Conservation (phyloP, 768 basidiomycete genomes). For the Lentinus tigrinus region DNA sequence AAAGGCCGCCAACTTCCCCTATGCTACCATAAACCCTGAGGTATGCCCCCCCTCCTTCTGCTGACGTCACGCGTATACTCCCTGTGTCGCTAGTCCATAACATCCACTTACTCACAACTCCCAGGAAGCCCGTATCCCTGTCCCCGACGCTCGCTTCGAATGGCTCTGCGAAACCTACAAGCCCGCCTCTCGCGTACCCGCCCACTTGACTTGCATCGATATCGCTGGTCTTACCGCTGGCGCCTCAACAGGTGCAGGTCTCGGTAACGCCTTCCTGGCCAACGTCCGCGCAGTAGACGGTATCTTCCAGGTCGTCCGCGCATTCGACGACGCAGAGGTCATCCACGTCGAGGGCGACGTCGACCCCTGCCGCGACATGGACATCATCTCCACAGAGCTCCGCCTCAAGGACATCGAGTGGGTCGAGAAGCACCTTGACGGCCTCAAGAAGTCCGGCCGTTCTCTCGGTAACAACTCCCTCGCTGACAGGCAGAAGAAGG, state of each 20-base stretch:
- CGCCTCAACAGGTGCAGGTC: constrained; percentile 95
- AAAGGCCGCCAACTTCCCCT: constrained; percentile 97
- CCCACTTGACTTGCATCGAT: constrained; percentile 96
- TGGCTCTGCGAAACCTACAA: constrained; percentile 94
- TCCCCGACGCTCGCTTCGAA: constrained; percentile 91
- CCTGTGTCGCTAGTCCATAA: neutral
- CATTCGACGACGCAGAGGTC: constrained; percentile 99
- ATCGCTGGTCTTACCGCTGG: constrained; percentile 97
- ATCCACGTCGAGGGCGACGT: constrained; percentile 99
- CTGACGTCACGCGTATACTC: too few relatives aligned
- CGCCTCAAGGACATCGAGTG: constrained; percentile 98
- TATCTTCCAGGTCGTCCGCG: constrained; percentile 97
- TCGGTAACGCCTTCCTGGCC: constrained; percentile 96
- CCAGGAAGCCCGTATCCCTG: constrained; percentile 88
- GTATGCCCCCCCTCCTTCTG: constrained; percentile 19
- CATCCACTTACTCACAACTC: neutral
- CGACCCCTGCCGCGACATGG: constrained; percentile 94
- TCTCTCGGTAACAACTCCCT: constrained; percentile 72
- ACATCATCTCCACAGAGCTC: constrained; percentile 93
- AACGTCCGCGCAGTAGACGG: constrained; percentile 98
- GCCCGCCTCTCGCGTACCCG: constrained; percentile 83
- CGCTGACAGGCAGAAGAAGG: constrained; percentile 94
- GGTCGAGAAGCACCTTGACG: constrained; percentile 89
- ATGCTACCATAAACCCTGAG: constrained; percentile 91
- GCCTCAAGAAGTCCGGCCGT: constrained; percentile 70